These are phyloP conservation scores for Scheffersomyces amazonensis DNA, from an alignment of 805 yeast species.

Conservation along the genomic window DNA sequence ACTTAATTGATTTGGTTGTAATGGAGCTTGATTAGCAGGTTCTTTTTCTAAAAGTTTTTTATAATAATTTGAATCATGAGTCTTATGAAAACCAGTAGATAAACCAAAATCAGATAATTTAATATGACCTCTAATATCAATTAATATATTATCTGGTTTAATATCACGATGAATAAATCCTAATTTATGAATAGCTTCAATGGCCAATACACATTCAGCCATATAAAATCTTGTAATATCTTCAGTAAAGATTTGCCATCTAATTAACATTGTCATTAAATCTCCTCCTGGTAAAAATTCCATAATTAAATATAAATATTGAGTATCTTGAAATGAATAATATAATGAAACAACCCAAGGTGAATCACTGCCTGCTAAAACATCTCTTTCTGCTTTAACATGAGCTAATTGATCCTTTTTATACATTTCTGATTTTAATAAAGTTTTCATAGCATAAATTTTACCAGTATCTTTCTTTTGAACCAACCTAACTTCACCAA, in stretches of 20 bases:
- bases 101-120: constrained; percentile 74
- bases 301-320: constrained; percentile 75
- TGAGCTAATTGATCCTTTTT: constrained; percentile 93
- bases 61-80: constrained; percentile 87
- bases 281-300: constrained; percentile 83
- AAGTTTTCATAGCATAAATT: constrained; percentile 92
- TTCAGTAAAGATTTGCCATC: constrained; percentile 91
- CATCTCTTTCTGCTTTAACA: constrained; percentile 95
- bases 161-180: constrained; percentile 97
- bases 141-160: constrained; percentile 92
- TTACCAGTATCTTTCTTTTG: constrained; percentile 91
- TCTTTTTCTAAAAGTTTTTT: constrained; percentile 72
- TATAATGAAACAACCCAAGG: constrained; percentile 86
- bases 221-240: constrained; percentile 90
- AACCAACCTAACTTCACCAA: constrained; percentile 94
- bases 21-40: constrained; percentile 30
- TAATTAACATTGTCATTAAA: constrained; percentile 90
- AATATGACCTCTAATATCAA: constrained; percentile 73
- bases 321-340: constrained; percentile 77
- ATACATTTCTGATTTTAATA: constrained; percentile 88
- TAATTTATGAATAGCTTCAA: constrained; percentile 87
- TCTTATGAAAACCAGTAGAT: constrained; percentile 89
- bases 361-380: constrained; percentile 83
- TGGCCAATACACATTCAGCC: constrained; percentile 95
- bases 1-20: constrained; percentile 22